Evolutionary conservation across 2,329 filamentous ascomycete species (phyloP).

Genomic region (Trichothecium sympodiale): DNA sequence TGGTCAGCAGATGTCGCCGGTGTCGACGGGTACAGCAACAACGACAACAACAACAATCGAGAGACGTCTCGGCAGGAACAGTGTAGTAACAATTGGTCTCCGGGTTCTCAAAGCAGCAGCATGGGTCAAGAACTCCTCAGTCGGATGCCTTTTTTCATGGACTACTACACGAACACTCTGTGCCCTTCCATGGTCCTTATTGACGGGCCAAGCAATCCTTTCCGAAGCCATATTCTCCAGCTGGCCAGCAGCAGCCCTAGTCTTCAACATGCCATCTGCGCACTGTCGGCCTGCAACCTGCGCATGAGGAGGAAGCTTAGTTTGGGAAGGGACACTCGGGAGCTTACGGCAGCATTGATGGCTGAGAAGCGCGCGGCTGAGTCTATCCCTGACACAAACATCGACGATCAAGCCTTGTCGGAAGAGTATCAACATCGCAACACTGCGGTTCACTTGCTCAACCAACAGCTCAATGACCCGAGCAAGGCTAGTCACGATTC

Average conservation of each 20-base stretch:
- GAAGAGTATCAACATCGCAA: constrained; percentile 77
- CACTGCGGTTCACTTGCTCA: constrained; percentile 69
- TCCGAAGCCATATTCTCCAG: constrained; percentile 69
- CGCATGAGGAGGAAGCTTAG: constrained; percentile 69
- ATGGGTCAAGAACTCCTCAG: constrained; percentile 55
- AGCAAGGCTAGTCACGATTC: constrained; percentile 71
- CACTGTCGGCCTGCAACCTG: constrained; percentile 78
- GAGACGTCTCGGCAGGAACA: neutral
- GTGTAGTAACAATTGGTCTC: constrained; percentile 24
- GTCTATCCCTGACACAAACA: constrained; percentile 31
- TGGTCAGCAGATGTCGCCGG: constrained; percentile 36
- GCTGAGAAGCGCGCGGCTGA: constrained; percentile 34
- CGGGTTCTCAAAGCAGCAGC: constrained; percentile 34
- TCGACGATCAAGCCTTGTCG: constrained; percentile 55
- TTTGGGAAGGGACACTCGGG: constrained; percentile 44
- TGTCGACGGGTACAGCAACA: constrained; percentile 39
- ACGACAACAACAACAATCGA: constrained; percentile 20
- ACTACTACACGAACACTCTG: constrained; percentile 89
- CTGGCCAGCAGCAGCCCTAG: constrained; percentile 69
- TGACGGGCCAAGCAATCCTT: constrained; percentile 77
- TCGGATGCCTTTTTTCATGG: constrained; percentile 79
- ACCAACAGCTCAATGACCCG: constrained; percentile 71
- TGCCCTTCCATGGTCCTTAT: constrained; percentile 87
- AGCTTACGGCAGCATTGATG: constrained; percentile 35
- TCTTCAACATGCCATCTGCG: constrained; percentile 86